Evolutionary conservation across 2,329 filamentous ascomycete genomes (phyloP).

Genomic region (Fusarium circinatum): DNA sequence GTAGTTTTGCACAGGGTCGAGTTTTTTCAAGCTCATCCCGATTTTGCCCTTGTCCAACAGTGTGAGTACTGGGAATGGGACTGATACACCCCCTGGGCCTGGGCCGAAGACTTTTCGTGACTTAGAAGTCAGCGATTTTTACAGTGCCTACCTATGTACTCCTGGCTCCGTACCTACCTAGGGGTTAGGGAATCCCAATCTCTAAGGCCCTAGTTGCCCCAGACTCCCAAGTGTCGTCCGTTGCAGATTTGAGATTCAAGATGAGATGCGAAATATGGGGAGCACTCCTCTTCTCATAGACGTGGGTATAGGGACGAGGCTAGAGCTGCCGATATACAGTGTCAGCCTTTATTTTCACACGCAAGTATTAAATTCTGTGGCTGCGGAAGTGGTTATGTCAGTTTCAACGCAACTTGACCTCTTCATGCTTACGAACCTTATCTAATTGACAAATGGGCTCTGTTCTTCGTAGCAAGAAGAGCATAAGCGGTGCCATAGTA

Average conservation of each 20-base stretch:
- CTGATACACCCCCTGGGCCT: conserved; percentile 23
- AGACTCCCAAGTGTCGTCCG: conserved; percentile 11
- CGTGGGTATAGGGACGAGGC: conserved; percentile 25
- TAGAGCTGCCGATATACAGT: conserved; percentile 24
- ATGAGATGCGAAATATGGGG: conserved; percentile 28
- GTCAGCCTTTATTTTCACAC: conserved; percentile 1
- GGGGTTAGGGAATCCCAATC: conserved; percentile 29
- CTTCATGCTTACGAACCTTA: background rate
- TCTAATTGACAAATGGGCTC: background rate
- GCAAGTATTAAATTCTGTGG: background rate
- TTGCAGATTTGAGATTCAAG: conserved; percentile 17
- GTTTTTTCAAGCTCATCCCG: conserved; percentile 29
- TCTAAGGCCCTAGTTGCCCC: conserved; percentile 32
- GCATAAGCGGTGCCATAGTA: background rate
- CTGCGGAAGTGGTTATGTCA: background rate
- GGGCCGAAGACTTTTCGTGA: conserved; percentile 43
- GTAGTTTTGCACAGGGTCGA: conserved; percentile 34
- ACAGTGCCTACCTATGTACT: background rate
- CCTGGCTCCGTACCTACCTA: background rate
- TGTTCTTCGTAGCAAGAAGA: background rate
- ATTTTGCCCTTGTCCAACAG: conserved; percentile 33
- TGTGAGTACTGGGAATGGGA: background rate
- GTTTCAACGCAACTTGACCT: background rate
- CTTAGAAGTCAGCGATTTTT: background rate
- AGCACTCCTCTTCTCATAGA: background rate